Percentiles rank a stretch among this genome's conserved stretches.
phyloP scores from a whole-genome alignment of 2,329 filamentous ascomycete genomes.

The Trichoderma arundinaceum region DNA sequence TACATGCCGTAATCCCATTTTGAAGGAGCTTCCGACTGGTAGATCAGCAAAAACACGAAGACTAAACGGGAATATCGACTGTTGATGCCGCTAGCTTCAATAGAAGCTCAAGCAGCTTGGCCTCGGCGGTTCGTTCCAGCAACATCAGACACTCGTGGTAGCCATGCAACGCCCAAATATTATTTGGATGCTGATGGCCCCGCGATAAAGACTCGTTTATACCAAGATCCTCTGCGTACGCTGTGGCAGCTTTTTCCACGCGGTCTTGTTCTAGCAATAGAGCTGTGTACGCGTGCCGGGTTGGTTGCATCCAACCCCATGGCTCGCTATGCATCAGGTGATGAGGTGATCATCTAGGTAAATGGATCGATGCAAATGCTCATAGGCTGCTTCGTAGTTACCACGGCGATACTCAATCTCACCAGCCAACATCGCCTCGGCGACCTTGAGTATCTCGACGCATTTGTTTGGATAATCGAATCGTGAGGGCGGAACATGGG shows the following conservation, averaged over 20 bases:
- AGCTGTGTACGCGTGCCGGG: constrained; percentile 70
- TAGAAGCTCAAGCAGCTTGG: constrained; percentile 46
- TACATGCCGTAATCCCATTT: not conserved
- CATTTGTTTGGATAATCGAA: constrained; percentile 1
- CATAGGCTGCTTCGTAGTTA: constrained; percentile 63
- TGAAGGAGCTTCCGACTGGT: not conserved
- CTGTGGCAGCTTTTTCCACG: constrained; percentile 57
- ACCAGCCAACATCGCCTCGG: constrained; percentile 69
- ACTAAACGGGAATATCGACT: constrained; percentile 62
- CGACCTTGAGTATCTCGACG: constrained; percentile 62
- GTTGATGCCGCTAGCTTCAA: constrained; percentile 58
- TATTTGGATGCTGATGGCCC: constrained; percentile 70
- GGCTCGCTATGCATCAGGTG: constrained; percentile 71
- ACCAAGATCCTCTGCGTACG: constrained; percentile 66
- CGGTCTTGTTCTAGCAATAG: constrained; percentile 68
- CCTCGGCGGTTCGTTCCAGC: constrained; percentile 43
- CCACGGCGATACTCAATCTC: constrained; percentile 72
- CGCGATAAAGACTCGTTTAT: constrained; percentile 60
- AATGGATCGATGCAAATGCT: constrained; percentile 60
- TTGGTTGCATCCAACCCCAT: constrained; percentile 78
- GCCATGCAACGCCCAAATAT: constrained; percentile 75
- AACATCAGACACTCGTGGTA: constrained; percentile 65
- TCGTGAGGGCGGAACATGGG: not conserved
- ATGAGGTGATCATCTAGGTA: constrained; percentile 63
- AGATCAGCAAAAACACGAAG: constrained; percentile 34